Evolutionary conservation across 2,329 filamentous ascomycete species (phyloP).

Genomic region (Sporothrix euskadiensis): DNA sequence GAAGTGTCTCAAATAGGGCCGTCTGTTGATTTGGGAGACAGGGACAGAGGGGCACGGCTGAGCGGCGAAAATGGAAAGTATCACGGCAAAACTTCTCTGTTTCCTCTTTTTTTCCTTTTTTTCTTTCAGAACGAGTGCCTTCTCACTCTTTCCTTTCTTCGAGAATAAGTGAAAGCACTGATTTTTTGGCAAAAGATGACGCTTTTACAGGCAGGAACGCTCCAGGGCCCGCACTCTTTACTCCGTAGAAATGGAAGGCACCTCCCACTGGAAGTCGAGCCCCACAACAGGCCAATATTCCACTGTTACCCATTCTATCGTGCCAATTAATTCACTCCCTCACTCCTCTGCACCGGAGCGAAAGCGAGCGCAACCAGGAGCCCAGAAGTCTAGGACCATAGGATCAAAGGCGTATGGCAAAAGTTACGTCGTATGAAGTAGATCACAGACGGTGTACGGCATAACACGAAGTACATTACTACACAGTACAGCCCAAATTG

Average conservation of each 20-base stretch:
- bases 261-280: background rate
- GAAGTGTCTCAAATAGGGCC: background rate
- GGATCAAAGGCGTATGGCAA: background rate
- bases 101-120: too few species aligned
- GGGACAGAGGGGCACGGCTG: background rate
- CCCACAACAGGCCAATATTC: conserved; percentile 7
- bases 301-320: background rate
- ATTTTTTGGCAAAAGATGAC: background rate
- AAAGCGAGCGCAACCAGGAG: background rate
- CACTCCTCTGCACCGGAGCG: background rate
- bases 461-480: too few species aligned
- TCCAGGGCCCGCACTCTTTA: background rate
- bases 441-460: too few species aligned
- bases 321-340: background rate
- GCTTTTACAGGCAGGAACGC: background rate
- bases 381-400: too few species aligned
- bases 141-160: background rate
- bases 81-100: background rate
- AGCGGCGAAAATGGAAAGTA: background rate
- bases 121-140: background rate
- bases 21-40: background rate
- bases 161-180: background rate
- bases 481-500: too few species aligned
- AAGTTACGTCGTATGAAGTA: too few species aligned
- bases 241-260: conserved; percentile 18